Conservation (phyloP, 768 basidiomycete species). For the Suillus clintonianus region DNA sequence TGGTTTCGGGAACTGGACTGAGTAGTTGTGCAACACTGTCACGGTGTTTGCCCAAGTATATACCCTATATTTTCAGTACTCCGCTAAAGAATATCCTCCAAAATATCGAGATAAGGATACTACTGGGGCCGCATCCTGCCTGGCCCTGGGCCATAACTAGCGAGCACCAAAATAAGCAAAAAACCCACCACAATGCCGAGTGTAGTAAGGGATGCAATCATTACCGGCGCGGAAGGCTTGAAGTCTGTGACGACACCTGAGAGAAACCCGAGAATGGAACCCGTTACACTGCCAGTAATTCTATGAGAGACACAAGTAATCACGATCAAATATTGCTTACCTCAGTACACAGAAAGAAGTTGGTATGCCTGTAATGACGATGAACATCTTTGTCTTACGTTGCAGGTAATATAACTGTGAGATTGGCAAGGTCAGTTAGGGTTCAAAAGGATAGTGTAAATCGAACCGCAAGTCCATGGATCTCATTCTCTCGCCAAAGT, state of each 20-base stretch:
- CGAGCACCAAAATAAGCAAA: not conserved
- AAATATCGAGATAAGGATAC: not conserved
- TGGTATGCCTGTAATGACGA: too few species aligned
- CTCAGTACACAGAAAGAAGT: too few species aligned
- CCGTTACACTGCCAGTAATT: not conserved
- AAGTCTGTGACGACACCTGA: not conserved
- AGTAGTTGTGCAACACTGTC: too few species aligned
- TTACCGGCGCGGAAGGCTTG: not conserved
- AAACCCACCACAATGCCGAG: not conserved
- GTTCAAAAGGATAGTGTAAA: too few species aligned
- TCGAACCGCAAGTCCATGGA: not conserved
- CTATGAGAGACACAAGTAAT: not conserved
- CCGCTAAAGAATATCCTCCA: not conserved
- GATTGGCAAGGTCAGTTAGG: too few species aligned
- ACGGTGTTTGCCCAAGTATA: too few species aligned
- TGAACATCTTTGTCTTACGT: too few species aligned
- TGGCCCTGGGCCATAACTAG: not conserved
- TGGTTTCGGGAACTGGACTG: too few species aligned
- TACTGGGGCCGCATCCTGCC: not conserved
- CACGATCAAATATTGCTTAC: too few species aligned
- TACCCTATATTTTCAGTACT: too few species aligned
- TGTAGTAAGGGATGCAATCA: not conserved
- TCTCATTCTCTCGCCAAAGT: slow-evolving; percentile 1
- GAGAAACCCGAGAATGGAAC: not conserved
- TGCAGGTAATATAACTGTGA: too few species aligned